Conservation (phyloP, 2,329 filamentous ascomycete genomes). For the Dryadomyces quercus-mongolicae region DNA sequence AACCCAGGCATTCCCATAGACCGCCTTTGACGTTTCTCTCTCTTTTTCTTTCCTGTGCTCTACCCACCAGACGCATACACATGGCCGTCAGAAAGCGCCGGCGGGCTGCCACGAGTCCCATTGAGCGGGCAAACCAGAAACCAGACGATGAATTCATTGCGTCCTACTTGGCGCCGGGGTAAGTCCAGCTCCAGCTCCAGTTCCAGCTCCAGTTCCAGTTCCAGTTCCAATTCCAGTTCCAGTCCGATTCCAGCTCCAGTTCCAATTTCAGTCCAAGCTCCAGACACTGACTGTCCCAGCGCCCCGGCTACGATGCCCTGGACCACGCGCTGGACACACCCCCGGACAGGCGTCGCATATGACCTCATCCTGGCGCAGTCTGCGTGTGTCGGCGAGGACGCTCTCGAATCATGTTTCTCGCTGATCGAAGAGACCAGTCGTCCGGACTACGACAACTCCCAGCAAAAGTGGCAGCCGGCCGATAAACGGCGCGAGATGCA, state of each 20-base stretch:
- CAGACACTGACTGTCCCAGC: neutral
- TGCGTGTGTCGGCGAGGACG: conserved; percentile 24
- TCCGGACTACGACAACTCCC: conserved; percentile 50
- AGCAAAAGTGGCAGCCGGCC: conserved; percentile 47
- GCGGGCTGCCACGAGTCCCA: conserved; percentile 18
- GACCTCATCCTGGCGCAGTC: conserved; percentile 30
- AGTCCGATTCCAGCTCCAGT: too few relatives aligned
- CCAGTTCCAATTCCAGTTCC: too few relatives aligned
- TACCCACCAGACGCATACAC: neutral
- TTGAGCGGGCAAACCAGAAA: conserved; percentile 36
- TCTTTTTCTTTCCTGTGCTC: neutral
- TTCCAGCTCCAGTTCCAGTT: too few relatives aligned
- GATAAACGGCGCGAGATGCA: conserved; percentile 58
- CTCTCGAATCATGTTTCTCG: conserved; percentile 40
- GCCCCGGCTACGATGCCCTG: conserved; percentile 11
- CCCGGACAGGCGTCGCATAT: conserved; percentile 28
- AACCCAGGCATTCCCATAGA: neutral
- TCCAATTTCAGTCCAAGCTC: too few relatives aligned
- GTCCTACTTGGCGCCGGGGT: conserved; percentile 36
- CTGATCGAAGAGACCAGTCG: conserved; percentile 53
- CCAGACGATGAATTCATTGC: conserved; percentile 34
- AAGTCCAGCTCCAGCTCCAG: too few relatives aligned
- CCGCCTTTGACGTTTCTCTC: neutral
- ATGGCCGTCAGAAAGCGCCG: conserved; percentile 9
- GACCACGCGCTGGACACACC: conserved; percentile 36